Base-by-base conservation (phyloP, 2,329 filamentous ascomycete species). In the Elsinoe perseae region DNA sequence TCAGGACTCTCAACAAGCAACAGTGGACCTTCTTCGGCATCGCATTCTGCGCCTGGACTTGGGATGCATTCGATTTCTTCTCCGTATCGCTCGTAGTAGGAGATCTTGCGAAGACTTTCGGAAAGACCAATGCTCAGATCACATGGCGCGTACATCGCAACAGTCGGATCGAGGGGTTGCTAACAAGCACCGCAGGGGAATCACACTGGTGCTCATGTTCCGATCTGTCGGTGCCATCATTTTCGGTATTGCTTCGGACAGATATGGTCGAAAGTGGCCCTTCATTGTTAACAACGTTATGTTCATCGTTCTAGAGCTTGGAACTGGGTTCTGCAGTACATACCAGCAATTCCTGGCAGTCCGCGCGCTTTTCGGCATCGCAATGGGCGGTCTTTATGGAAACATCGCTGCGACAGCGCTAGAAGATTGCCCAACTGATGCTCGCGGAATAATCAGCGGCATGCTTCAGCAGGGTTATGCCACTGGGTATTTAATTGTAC, bases 1-100 rank as follows among this genome's bases (percentile, higher is more conserved):
- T 81, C 16, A 62, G 68, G 16, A 64, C 79, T 36, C 69, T 80
- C 9, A 79, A 77, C 56, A 64, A 63, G 16, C 75, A 79, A 42
- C 77, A 80, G 70, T 80, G 78, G 78, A 69, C 80, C n/a, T 79
- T 80, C 66, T 80, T 80, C 65, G 63, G 70, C 8, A 36, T 59
- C 18, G 50, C 57, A 5, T 60, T 60, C 21, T 50, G 54, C 38
- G 59, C 59, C 23, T 60, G 59, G 57, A 57, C 54, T 7, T 72
- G 70, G 69, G 69, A 72, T 36, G 74, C 58, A 3, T 57, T 60
- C 36, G 58, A 58, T 27, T 58, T 60, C 67, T 81, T 80, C 66
- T 79, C 78, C 25, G 78, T 81, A 20, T 80, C 77, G 2, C 64
- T 81, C 30, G 78, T 77, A 0, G 74, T 80, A 9, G 66, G 70